Evolutionary conservation across 345 rosid genomes (phyloP).

Genomic region (Orychophragmus violaceus): DNA sequence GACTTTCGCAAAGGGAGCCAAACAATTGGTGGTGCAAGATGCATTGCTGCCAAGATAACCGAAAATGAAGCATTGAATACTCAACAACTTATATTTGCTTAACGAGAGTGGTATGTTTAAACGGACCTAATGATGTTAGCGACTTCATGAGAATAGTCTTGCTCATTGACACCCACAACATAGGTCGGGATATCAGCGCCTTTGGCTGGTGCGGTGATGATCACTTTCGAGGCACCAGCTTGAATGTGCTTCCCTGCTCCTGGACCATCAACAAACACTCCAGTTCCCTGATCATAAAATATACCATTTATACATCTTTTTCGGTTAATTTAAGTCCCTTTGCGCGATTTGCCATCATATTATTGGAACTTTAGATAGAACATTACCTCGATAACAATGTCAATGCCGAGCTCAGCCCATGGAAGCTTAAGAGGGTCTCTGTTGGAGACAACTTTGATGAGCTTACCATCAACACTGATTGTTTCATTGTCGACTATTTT

Average conservation of each 20-base stretch:
- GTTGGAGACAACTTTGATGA: slow-evolving; percentile 75
- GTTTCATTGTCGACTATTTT: slow-evolving; percentile 69
- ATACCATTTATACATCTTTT: background rate
- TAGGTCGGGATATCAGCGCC: slow-evolving; percentile 98
- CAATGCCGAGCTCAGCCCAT: slow-evolving; percentile 96
- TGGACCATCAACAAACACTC: slow-evolving; percentile 99
- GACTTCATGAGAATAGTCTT: slow-evolving; percentile 69
- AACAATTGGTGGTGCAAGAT: slow-evolving; percentile 96
- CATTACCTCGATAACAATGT: slow-evolving; percentile 89
- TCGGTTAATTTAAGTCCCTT: background rate
- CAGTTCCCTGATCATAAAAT: slow-evolving; percentile 59
- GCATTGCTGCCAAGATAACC: slow-evolving; percentile 61
- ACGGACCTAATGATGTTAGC: slow-evolving; percentile 74
- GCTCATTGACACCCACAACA: slow-evolving; percentile 88
- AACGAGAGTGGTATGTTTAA: slow-evolving; percentile 1
- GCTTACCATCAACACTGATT: slow-evolving; percentile 90
- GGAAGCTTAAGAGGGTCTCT: slow-evolving; percentile 98
- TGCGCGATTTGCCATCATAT: background rate
- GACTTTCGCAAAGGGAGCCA: slow-evolving; percentile 90
- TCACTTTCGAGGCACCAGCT: slow-evolving; percentile 96
- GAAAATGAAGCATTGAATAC: background rate
- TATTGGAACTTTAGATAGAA: background rate
- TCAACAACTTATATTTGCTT: background rate
- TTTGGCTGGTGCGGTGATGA: slow-evolving; percentile 98
- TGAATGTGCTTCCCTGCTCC: slow-evolving; percentile 99